Evolutionary conservation across 2,329 filamentous ascomycete species (phyloP), one percentile per base, ranked within the genome.

Genomic region (Xylariaceae sp.): DNA sequence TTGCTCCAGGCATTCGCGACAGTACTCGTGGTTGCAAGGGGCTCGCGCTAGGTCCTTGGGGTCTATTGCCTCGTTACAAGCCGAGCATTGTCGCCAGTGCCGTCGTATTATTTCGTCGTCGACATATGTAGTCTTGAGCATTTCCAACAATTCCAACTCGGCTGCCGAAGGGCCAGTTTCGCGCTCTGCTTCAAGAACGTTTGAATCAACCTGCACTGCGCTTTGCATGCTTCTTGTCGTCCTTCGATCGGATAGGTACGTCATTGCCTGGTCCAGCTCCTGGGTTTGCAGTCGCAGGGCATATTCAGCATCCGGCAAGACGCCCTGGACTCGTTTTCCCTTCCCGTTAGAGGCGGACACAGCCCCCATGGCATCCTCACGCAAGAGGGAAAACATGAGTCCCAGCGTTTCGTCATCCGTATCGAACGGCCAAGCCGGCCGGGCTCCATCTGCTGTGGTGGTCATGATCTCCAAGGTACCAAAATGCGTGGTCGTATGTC

Each of bases 21-120:
- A 85, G 64, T 83, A 85, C 2, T 72, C 61, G 56, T 85, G 78
- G 2, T 36, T 2, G 30, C 65, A 68, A n/a, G 65, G 65, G 9
- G 56, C 58, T 18, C 42, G 42, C 9, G 51, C 51, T 1, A 67
- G 16, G 2, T 60, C 29, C 0, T n/a, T 16, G 26, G 52, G 52
- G 19, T 54, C 42, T 16, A 53, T 59, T 5, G 5, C 19, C 0
- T 65, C 55, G 8, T 37, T 29, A 32, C 65, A 67, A 3, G 56
- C 52, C n/a, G 47, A 12, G 36, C 65, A 67, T 5, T 21, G 32
- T 42, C 41, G 26, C 26, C 44, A n/a, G 1, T 41, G 34, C 26
- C 26, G 26, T 8, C 26, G 4, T 26, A 10, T 57, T 36, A n/a
- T 46, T 44, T 29, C n/a, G n/a, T 45, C 53, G 8, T 29, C 51